A percentile compares a stretch with the other conserved stretches of the same genome.
Evolutionary conservation across 345 rosid species (phyloP).

Genomic region (Populus alba): DNA sequence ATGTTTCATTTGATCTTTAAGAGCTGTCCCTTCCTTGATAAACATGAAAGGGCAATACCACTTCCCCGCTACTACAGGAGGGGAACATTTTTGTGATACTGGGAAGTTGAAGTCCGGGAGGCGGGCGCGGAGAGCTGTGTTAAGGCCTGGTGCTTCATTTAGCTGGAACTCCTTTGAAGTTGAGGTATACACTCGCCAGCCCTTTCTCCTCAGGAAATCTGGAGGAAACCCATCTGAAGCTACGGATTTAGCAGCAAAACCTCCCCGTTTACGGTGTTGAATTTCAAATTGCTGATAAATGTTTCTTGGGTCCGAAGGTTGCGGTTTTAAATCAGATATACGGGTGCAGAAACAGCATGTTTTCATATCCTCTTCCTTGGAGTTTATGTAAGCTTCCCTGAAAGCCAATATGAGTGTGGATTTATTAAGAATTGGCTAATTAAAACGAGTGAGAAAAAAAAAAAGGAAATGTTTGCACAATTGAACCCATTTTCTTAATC

Average conservation of each 20-base stretch:
- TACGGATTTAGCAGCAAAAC: slow-evolving; percentile 8
- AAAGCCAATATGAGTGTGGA: background rate
- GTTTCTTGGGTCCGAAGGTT: background rate
- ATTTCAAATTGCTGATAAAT: slow-evolving; percentile 16
- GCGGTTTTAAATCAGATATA: slow-evolving; percentile 5
- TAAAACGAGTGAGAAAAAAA: too few relatives aligned
- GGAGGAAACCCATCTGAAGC: slow-evolving; percentile 20
- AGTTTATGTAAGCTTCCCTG: slow-evolving; percentile 18
- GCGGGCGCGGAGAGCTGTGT: background rate
- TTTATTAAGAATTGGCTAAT: too few relatives aligned
- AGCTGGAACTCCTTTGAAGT: slow-evolving; percentile 3
- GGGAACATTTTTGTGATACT: background rate
- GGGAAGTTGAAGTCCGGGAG: slow-evolving; percentile 18
- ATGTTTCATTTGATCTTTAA: slow-evolving; percentile 10
- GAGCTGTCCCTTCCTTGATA: background rate
- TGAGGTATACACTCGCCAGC: slow-evolving; percentile 12
- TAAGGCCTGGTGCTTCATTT: slow-evolving; percentile 24
- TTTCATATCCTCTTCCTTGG: slow-evolving; percentile 15
- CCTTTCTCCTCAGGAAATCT: slow-evolving; percentile 13
- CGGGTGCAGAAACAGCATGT: slow-evolving; percentile 11
- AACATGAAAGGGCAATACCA: slow-evolving; percentile 29
- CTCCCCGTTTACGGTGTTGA: background rate
- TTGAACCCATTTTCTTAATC: too few relatives aligned
- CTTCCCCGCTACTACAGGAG: slow-evolving; percentile 13
- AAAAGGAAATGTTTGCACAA: too few relatives aligned